Evolutionary conservation across 768 basidiomycete genomes (phyloP).

Genomic region (Boletus subparvulus): DNA sequence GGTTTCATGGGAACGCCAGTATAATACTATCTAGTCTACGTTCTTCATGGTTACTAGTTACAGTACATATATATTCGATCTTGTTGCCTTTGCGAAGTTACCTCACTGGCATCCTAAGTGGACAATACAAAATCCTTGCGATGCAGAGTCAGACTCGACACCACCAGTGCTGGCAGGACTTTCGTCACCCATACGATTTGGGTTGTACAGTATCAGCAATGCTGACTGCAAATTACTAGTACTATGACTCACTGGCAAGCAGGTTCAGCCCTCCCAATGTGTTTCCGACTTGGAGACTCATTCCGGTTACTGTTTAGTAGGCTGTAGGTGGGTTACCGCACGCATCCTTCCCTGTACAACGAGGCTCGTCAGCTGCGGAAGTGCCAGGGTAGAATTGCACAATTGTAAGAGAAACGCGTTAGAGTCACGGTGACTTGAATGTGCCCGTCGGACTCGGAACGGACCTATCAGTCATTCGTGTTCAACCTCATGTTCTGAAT

Average conservation of each 20-base stretch:
- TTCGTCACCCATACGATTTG: neutral
- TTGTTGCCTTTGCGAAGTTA: neutral
- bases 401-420: neutral
- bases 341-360: neutral
- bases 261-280: neutral
- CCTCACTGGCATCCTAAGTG: neutral
- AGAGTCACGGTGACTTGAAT: neutral
- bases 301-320: neutral
- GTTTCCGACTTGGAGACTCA: neutral
- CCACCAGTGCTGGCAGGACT: too few species aligned
- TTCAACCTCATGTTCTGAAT: neutral
- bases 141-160: too few species aligned
- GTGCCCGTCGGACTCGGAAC: neutral
- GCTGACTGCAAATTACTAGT: neutral
- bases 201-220: neutral
- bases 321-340: neutral
- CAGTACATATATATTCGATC: neutral
- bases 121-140: too few species aligned
- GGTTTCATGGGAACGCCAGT: neutral
- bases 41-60: neutral
- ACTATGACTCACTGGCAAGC: too few species aligned
- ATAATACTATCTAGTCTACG: neutral
- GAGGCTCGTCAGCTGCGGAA: conserved; percentile 2
- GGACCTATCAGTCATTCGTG: neutral
- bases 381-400: neutral